Evolutionary conservation across 768 basidiomycete genomes (phyloP).

Genomic region (Gymnopilus junonius): DNA sequence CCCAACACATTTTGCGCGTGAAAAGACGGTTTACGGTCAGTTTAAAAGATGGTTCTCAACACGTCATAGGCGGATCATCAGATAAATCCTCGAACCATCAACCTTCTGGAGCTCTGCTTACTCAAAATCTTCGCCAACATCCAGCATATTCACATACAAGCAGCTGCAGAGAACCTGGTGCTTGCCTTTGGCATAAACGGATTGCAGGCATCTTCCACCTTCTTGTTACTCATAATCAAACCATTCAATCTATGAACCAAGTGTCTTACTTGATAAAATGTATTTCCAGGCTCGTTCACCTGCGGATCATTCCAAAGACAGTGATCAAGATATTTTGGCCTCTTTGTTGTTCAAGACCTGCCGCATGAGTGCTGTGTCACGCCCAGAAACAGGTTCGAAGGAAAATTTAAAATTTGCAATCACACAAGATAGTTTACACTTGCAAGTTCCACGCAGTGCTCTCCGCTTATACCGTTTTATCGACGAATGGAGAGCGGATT

Average conservation of each 20-base stretch:
- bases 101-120: slow-evolving; percentile 22
- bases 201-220: slow-evolving; percentile 40
- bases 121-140: slow-evolving; percentile 47
- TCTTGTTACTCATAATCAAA: slow-evolving; percentile 33
- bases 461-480: slow-evolving; percentile 77
- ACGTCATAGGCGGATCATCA: neutral
- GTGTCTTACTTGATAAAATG: slow-evolving; percentile 52
- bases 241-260: slow-evolving; percentile 49
- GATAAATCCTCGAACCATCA: slow-evolving; percentile 15
- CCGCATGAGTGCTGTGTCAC: slow-evolving; percentile 48
- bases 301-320: slow-evolving; percentile 38
- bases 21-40: slow-evolving; percentile 39
- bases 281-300: slow-evolving; percentile 65
- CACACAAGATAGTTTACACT: slow-evolving; percentile 46
- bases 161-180: slow-evolving; percentile 71
- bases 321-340: slow-evolving; percentile 63
- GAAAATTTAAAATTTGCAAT: slow-evolving; percentile 47
- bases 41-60: slow-evolving; percentile 17
- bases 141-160: slow-evolving; percentile 54
- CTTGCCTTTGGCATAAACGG: slow-evolving; percentile 59
- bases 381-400: slow-evolving; percentile 47
- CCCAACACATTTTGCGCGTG: slow-evolving; percentile 58
- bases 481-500: slow-evolving; percentile 84
- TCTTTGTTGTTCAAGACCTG: slow-evolving; percentile 54
- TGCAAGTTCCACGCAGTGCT: slow-evolving; percentile 81